phyloP scores from a whole-genome alignment of 1,284 basidiomycete species.

The Malassezia dermatis region DNA sequence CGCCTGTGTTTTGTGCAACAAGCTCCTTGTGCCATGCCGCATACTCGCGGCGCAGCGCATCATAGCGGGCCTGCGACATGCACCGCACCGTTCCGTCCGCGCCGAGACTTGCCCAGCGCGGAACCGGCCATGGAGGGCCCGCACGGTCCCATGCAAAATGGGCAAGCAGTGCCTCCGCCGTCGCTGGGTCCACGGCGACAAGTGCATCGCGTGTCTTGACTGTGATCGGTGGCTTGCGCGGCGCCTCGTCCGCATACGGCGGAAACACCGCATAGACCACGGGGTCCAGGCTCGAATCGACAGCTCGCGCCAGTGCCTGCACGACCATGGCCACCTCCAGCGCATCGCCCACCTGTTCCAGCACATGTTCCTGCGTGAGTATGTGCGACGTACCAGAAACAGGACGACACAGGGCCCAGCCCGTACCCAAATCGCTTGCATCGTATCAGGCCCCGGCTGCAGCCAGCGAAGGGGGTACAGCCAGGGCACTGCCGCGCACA shows the following conservation, averaged over 20 bases:
- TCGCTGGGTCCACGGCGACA: conserved; percentile 2
- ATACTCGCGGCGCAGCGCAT: conserved; percentile 1
- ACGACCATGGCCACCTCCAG: neutral
- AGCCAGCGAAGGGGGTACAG: neutral
- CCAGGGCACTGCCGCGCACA: neutral
- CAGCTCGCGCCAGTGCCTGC: neutral
- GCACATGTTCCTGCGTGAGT: conserved; percentile 3
- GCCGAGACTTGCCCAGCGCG: neutral
- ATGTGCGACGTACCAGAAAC: neutral
- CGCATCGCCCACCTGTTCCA: neutral
- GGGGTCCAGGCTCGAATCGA: neutral
- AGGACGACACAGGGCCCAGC: neutral
- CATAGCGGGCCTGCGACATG: neutral
- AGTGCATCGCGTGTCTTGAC: neutral
- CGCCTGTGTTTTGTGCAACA: neutral
- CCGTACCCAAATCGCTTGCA: neutral
- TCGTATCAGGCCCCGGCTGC: neutral
- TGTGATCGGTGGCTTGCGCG: neutral
- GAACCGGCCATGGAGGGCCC: neutral
- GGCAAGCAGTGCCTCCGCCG: neutral
- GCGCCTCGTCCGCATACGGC: neutral
- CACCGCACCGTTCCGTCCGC: neutral
- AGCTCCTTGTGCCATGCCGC: conserved; percentile 7
- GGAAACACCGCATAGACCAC: neutral
- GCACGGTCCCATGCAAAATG: neutral